Evolutionary conservation across 441 rosid genomes (phyloP).

Genomic region (Eutrema salsugineum): DNA sequence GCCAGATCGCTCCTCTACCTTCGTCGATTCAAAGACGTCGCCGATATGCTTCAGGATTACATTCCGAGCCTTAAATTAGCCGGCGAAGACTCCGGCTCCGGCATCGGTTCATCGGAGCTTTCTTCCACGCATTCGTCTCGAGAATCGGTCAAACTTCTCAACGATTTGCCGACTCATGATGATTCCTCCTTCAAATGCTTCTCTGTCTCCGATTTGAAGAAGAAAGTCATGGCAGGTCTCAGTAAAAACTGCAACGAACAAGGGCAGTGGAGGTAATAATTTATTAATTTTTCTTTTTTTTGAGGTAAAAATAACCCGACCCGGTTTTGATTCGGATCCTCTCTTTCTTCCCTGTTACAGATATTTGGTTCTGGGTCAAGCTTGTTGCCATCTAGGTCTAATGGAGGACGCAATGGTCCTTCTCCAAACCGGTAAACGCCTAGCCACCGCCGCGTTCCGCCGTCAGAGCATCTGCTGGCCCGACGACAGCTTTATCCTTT

Average conservation of each 20-base stretch:
- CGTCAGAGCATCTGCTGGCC: conserved; percentile 83
- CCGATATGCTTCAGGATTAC: conserved; percentile 88
- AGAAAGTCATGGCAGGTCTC: conserved; percentile 82
- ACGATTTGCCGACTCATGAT: conserved; percentile 39
- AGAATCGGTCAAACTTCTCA: conserved; percentile 66
- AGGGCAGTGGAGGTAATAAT: conserved; percentile 89
- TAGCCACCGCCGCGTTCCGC: conserved; percentile 84
- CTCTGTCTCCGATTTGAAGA: conserved; percentile 88
- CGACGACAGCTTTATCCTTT: conserved; percentile 79
- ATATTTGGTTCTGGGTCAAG: conserved; percentile 85
- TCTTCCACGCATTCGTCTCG: conserved; percentile 54
- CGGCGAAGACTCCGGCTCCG: conserved; percentile 55
- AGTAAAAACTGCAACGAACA: conserved; percentile 66
- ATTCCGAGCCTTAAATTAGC: conserved; percentile 79
- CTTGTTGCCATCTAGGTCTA: conserved; percentile 84
- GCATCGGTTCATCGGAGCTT: conserved; percentile 50
- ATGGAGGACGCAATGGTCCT: conserved; percentile 98
- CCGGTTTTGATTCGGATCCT: conserved; percentile 13
- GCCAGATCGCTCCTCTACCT: conserved; percentile 82
- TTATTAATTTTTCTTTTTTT: background rate
- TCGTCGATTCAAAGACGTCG: conserved; percentile 81
- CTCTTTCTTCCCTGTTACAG: conserved; percentile 41
- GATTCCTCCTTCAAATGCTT: conserved; percentile 70
- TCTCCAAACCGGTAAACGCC: conserved; percentile 93
- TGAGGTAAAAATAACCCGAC: no score